Conservation (phyloP, 75 land plant genomes). For the Cryptomeria japonica region DNA sequence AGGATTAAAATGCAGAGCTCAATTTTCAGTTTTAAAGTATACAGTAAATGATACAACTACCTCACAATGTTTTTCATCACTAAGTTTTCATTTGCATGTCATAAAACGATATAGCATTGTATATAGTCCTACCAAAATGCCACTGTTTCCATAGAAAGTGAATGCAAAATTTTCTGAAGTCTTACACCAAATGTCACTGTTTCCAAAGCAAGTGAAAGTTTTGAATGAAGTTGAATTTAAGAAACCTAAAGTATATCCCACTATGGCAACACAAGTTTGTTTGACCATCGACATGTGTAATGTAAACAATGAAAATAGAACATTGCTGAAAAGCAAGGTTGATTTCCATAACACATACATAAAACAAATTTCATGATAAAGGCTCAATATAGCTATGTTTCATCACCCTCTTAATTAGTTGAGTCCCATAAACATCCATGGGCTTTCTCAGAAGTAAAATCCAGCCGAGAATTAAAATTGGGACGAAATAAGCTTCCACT, state of each 20-base stretch:
- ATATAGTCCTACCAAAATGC: neutral
- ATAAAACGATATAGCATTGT: neutral
- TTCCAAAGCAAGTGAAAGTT: neutral
- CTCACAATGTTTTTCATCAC: neutral
- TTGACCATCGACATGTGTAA: neutral
- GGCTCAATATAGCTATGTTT: constrained; percentile 8
- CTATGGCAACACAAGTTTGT: neutral
- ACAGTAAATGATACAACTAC: neutral
- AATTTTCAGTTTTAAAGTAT: neutral
- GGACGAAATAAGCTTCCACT: neutral
- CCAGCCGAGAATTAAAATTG: neutral
- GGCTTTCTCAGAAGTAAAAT: neutral
- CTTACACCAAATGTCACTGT: neutral
- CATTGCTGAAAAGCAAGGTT: neutral
- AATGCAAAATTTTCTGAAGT: neutral
- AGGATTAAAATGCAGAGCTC: neutral
- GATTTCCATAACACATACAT: neutral
- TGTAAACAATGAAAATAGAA: constrained; percentile 2
- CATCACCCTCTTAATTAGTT: neutral
- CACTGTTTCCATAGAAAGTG: neutral
- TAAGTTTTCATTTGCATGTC: constrained; percentile 1
- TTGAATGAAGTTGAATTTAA: neutral
- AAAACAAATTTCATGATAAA: neutral
- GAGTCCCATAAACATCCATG: neutral
- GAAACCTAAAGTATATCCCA: neutral